Base-by-base conservation (phyloP, 2,329 filamentous ascomycete genomes). In the Xenoacremonium recifei region DNA sequence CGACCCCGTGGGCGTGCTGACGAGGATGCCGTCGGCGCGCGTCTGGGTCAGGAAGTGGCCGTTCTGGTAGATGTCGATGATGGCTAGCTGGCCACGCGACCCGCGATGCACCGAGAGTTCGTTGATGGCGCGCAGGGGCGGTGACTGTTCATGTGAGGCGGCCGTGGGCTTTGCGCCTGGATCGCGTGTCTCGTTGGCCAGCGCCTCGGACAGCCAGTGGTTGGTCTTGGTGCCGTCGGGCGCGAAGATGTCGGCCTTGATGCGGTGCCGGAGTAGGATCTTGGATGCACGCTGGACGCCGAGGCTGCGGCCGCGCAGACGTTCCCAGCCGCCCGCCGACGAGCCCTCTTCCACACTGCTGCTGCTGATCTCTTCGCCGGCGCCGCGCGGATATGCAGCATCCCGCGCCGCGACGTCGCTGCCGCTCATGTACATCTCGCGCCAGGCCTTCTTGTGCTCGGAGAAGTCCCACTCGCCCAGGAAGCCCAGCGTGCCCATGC, bases 401-500 rank as follows among this genome's bases (percentile, higher is more conserved):
- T 71, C 75, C 48, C 69, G 73, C 51, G 67, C 68, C 3, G 71
- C 63, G 7, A 79, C 76, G 33, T 71, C 68, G 49, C 76, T 79
- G 3, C 79, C 79, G 55, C 77, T 80, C 87, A 96, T 95, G 69
- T 95, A 96, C 39, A 93, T 89, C 61, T 96, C 89, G 36, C 89
- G 76, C 70, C 95, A 96, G 0, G 93, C 93, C 36, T 88, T 79
- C 67, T 96, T 96, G 69, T 95, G 89, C 57, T 97, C 91, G 6
- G 76, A 75, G 62, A 97, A 97, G 57, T 93, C 95, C 91, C 92
- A 99, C 66, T 97, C 92, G 13, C 92, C 91, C 6, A 99, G 70
- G 54, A 99, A 99, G 0, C 93, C 93, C 1, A 99, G 72, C 0
- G 92, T 95, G 5, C 93, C 93, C 89, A 99, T 96, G 62, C 90